A percentile compares a stretch with the other conserved stretches of the same genome.
Conservation (phyloP, 2,329 filamentous ascomycete genomes). For the Xylaria multiplex region DNA sequence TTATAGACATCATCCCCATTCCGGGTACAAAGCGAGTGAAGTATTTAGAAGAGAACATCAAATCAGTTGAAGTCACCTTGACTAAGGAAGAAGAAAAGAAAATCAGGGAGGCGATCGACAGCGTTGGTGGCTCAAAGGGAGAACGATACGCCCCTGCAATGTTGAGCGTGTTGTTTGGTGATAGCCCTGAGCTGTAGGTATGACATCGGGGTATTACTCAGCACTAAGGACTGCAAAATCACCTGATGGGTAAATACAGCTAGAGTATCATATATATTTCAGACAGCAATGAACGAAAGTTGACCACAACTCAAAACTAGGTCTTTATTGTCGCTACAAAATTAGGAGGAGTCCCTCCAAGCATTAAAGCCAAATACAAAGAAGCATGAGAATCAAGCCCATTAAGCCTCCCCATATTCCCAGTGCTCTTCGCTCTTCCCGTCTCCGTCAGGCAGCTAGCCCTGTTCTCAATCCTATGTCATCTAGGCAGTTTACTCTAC, state of each 20-base stretch:
- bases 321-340: too few species aligned
- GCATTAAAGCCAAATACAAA: neutral
- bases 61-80: conserved; percentile 48
- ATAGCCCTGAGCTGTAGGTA: conserved; percentile 39
- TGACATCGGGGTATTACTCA: neutral
- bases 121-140: conserved; percentile 40
- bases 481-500: neutral
- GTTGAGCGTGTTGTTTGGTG: conserved; percentile 34
- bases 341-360: too few species aligned
- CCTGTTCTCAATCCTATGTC: neutral
- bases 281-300: too few species aligned
- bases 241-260: neutral
- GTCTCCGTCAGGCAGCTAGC: neutral
- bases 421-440: neutral
- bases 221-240: neutral
- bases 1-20: conserved; percentile 55
- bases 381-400: neutral
- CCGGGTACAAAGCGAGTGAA: conserved; percentile 50
- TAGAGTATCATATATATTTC: too few species aligned
- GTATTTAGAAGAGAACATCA: conserved; percentile 50
- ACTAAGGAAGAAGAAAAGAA: conserved; percentile 51
- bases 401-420: neutral
- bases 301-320: too few species aligned
- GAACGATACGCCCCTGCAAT: conserved; percentile 33
- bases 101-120: conserved; percentile 52